Evolutionary conservation across 148 eudicot species (phyloP), one percentile per base, ranked within the genome.

Genomic region (Beta vulgaris): DNA sequence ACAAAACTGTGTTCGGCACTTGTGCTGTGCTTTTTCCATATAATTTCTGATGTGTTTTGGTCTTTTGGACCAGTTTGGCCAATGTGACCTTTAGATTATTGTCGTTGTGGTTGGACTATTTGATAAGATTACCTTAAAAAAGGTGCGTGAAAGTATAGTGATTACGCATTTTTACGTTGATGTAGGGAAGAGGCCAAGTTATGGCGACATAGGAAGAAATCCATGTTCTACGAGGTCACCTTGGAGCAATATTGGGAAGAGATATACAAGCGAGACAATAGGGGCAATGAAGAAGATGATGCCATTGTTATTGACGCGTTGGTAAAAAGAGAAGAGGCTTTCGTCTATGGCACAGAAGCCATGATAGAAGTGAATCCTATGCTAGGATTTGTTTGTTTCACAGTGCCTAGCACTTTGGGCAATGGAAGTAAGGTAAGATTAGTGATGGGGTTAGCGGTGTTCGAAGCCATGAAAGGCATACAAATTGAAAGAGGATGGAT

Each of bases 191-290:
- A 76, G 72, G 85, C 78, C 0, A 83, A 80, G 46, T 69, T 79
- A 16, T 73, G 73, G 73, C 37, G 88, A 51, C 87, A 74, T 55
- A 79, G 83, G 85, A 77, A 77, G 77, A 86, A 76, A 48, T 81
- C 88, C 3, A 21, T 85, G 80, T 72, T 86, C 64, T 88, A 86
- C 14, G 88, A 86, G 76, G 44, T 86, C 69, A 85, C 87, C 0
- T 74, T 88, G 4, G 83, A 86, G 83, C 88, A 86, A 73, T 81
- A 83, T 75, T 88, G 90, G 90, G 90, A 88, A 75, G 88, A 88
- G 81, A 83, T 88, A 3, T 85, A 77, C 79, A 60, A 79, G 0
- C 69, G 68, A 29, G 80, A 82, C 4, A 85, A 83, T 5, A 79
- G 69, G 35, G 68, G 77, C 7, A 78, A 65, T 19, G 84, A 51